These are phyloP conservation scores for Inga leiocalycina DNA, from an alignment of 306 rosid species.

Conservation along the genomic window DNA sequence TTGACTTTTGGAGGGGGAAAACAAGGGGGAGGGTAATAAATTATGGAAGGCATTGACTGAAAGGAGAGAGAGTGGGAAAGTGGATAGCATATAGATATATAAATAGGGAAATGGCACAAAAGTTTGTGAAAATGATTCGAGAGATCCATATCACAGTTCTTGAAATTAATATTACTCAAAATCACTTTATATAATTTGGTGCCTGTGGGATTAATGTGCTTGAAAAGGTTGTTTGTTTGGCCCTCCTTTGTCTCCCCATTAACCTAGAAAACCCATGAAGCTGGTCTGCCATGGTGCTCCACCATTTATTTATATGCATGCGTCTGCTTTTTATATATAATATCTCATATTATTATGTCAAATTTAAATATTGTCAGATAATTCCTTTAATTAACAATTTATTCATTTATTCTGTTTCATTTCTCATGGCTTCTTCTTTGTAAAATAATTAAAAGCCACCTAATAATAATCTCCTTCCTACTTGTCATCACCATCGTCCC, in stretches of 20 bases:
- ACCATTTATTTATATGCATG: not conserved
- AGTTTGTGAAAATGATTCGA: conserved; percentile 23
- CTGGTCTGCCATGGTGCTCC: not conserved
- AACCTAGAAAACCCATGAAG: not conserved
- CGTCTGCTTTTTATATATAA: too few relatives aligned
- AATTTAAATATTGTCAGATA: not conserved
- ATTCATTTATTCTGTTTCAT: too few relatives aligned
- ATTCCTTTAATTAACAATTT: not conserved
- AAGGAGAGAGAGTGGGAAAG: not conserved
- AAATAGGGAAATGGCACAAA: not conserved
- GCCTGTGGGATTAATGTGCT: not conserved
- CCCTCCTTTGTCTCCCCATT: conserved; percentile 11
- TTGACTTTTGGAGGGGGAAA: not conserved
- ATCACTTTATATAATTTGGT: not conserved
- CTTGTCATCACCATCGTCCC: not conserved
- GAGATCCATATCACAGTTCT: not conserved
- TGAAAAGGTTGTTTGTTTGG: not conserved
- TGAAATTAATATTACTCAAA: not conserved
- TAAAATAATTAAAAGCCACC: not conserved
- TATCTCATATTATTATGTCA: too few relatives aligned
- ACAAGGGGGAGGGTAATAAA: not conserved
- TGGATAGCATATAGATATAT: not conserved
- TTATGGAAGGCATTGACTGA: not conserved
- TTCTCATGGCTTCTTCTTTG: not conserved
- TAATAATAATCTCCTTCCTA: not conserved